A percentile compares a stretch with the other conserved stretches of the same genome.
Conservation (phyloP, 306 rosid genomes). For the Prunus armeniaca region DNA sequence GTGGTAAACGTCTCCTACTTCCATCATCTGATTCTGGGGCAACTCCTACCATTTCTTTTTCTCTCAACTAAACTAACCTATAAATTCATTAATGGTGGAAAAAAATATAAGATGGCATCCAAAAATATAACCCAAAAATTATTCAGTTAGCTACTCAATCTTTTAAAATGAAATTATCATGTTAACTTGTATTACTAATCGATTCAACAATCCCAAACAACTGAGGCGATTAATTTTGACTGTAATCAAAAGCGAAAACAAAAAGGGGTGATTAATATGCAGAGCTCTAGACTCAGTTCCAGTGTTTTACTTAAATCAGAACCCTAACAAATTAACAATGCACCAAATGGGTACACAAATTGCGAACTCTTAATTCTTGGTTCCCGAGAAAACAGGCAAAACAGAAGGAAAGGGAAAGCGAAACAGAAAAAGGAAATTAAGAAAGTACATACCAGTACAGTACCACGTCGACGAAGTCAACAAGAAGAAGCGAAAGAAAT, state of each 20-base stretch:
- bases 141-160: not conserved
- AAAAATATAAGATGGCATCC: not conserved
- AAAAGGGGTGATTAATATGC: not conserved
- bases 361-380: not conserved
- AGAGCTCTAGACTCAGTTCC: not conserved
- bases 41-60: conserved; percentile 28
- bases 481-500: not conserved
- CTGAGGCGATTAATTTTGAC: not conserved
- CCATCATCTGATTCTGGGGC: conserved; percentile 30
- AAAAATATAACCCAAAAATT: not conserved
- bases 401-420: not conserved
- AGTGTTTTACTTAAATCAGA: not conserved
- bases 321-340: not conserved
- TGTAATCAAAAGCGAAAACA: not conserved
- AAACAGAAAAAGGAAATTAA: not conserved
- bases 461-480: not conserved
- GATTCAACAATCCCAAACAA: not conserved
- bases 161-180: not conserved
- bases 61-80: not conserved
- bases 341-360: not conserved
- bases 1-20: conserved; percentile 58
- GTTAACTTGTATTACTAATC: no score
- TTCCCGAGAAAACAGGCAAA: not conserved
- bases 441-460: not conserved
- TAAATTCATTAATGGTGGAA: not conserved